Evolutionary conservation across 352 stramenopile genomes (phyloP), one percentile per base, ranked within the genome.

Genomic region (Phytophthora pluvialis): DNA sequence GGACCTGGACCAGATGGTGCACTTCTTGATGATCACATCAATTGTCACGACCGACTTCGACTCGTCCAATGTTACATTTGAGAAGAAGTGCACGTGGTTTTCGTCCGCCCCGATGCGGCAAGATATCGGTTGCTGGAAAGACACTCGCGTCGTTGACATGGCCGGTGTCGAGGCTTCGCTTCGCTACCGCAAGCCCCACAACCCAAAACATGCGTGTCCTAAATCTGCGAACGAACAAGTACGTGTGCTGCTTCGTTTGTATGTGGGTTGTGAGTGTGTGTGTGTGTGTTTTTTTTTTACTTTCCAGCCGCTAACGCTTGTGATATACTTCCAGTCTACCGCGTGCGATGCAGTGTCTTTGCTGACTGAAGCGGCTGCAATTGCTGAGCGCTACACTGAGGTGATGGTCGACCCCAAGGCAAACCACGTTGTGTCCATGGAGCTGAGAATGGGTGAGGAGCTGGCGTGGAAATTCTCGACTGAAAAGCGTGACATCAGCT

Each of bases 11-110:
- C 56, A 72, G 38, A 88, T 78, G 61, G 70, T 89, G 50, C 77
- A 91, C 43, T 89, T 86, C 38, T 62, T 89, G 35, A 78, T 89
- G 66, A 83, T 59, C 12, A 86, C 78, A 12, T 78, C 73, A 4
- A 87, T 89, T 56, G 53, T 83, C 33, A 89, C 77, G 10, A 85
- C 78, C 16, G 60, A 78, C 18, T 73, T 89, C 40, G 61, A 89
- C 47, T 70, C 70, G 1, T 75, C 73, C 2, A 58, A 66, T 12
- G 51, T 86, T 33, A 46, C 21, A 0, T 83, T 91, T 42, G 55
- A 72, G n/a, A 73, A 75, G 21, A 88, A 87, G 62, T 69, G 50
- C 9, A 57, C 61, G 25, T 91, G 78, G 82, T 72, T 89, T 43
- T 81, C 79, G 3, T 76, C 72, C 10, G 36, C 56, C 7, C 57